Evolutionary conservation across 2,329 filamentous ascomycete species (phyloP), one percentile per base, ranked within the genome.

Genomic region (Furcasterigmium furcatum): DNA sequence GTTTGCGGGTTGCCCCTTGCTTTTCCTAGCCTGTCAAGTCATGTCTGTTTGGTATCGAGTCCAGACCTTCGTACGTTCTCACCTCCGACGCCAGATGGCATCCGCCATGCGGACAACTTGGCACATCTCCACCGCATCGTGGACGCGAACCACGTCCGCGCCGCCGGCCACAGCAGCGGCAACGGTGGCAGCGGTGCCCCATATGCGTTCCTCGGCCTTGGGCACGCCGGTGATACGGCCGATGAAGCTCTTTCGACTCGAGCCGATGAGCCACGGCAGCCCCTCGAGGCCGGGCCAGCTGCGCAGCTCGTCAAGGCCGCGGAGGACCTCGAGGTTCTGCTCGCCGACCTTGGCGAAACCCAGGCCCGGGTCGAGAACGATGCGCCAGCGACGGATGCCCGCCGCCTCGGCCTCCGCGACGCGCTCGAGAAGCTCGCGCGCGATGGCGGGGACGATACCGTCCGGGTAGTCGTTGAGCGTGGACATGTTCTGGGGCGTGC

Each of bases 311-410:
- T 75, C 73, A 25, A 95, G 66, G 2, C 80, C 68, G 9, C 87
- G 75, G 27, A 99, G 70, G 3, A 99, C 70, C 55, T 90, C 83
- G 3, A 96, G 70, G 64, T 96, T 96, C 63, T 96, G 90, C 34
- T 77, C 73, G 44, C 77, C 74, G 1, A 81, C 84, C 71, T 99
- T 99, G 46, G 94, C 91, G 61, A 99, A 99, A 1, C 94, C 94
- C 25, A 99, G 80, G 0, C 94, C 94, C 0, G 94, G 94, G 62
- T 99, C 94, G 2, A 97, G 80, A 27, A 97, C 84, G 52, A 99
- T 95, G 53, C 92, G 87, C 94, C 94, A 99, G 41, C 91, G 84
- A 4, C 88, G 79, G 36, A 99, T 80, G 1, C 94, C 94, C 0
- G 90, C 91, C 13, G 72, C 76, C 64, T 95, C 77, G 19, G 94